Base-by-base conservation (phyloP, 805 yeast species). In the Candida tallmaniae region DNA sequence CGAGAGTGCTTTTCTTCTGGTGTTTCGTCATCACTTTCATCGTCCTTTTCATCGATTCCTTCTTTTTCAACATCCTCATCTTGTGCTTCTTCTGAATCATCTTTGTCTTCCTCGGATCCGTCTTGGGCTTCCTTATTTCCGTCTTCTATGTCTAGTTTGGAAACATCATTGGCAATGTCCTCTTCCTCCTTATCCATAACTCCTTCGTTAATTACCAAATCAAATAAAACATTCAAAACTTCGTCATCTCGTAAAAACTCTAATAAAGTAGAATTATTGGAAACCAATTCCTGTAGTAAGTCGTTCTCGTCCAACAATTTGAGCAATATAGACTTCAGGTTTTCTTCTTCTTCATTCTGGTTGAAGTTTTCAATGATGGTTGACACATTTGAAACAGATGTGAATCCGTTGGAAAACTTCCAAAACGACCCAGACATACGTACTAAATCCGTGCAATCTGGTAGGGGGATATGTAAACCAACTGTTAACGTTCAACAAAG, bases 321-420 rank as follows among this genome's bases (percentile, higher is more conserved):
- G 35, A 55, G 25, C 23, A 65, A 50, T 15, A 28, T 31, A 14
- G 23, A 21, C 10, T 29, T 21, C 26, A 43, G 46, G 16, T 45
- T 46, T 8, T 42, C 45, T 23, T 30, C 39, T 16, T 47, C 57
- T 16, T 39, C 39, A 36, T 43, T 50, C 32, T 46, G 39, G 14
- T 52, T 43, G 38, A 60, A 52, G 33, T 56, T 54, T 35, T 67
- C 73, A 35, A 67, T 54, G 18, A 67, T 48, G 11, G 65, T 56
- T 28, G 64, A 54, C 30, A 67, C 59, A 34, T 65, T 66, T 20
- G 69, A 62, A 24, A 65, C 47, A 31, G 70, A 62, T 18, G 69
- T 60, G 46, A 65, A 65, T 32, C 73, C 72, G 47, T 64, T 66
- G 40, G 67, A 62, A 46, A 66, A 65, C 47, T 66, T 66, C 73